Evolutionary conservation across 345 rosid genomes (phyloP).

Genomic region (Acer campestre): DNA sequence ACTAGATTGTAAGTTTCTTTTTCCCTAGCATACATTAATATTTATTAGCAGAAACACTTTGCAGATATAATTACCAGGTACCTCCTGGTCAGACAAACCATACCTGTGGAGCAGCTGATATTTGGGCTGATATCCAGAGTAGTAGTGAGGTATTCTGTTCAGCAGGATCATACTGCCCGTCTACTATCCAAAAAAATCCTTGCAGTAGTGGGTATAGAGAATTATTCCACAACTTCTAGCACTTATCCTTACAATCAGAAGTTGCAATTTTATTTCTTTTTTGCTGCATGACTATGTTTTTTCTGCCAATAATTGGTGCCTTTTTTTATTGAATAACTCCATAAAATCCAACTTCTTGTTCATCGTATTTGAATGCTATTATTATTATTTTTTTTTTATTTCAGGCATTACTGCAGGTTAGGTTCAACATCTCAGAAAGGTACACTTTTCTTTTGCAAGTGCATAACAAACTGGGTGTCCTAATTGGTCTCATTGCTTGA

Average conservation of each 20-base stretch:
- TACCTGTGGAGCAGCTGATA: conserved; percentile 93
- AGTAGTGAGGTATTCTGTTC: conserved; percentile 85
- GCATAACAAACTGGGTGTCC: neutral
- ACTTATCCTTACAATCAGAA: conserved; percentile 27
- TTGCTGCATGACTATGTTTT: conserved; percentile 1
- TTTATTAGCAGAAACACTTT: conserved; percentile 51
- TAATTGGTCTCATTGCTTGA: neutral
- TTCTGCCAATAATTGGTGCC: conserved; percentile 4
- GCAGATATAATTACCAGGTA: conserved; percentile 85
- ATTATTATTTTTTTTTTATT: conserved; percentile 22
- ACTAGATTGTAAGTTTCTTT: conserved; percentile 5
- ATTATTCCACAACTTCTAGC: conserved; percentile 38
- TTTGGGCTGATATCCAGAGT: conserved; percentile 84
- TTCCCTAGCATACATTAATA: conserved; percentile 36
- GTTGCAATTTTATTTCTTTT: conserved; percentile 12
- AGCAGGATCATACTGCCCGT: conserved; percentile 91
- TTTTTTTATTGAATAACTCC: conserved; percentile 6
- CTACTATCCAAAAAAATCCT: conserved; percentile 70
- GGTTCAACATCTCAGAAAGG: conserved; percentile 77
- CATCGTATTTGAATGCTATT: neutral
- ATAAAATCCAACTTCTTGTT: neutral
- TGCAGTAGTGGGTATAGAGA: conserved; percentile 80
- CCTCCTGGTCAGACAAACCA: conserved; percentile 80
- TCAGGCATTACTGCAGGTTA: conserved; percentile 85
- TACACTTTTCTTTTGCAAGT: conserved; percentile 29